These are phyloP conservation scores for Spongospora subterranea DNA, from an alignment of 208 protist genomes.

Conservation along the genomic window DNA sequence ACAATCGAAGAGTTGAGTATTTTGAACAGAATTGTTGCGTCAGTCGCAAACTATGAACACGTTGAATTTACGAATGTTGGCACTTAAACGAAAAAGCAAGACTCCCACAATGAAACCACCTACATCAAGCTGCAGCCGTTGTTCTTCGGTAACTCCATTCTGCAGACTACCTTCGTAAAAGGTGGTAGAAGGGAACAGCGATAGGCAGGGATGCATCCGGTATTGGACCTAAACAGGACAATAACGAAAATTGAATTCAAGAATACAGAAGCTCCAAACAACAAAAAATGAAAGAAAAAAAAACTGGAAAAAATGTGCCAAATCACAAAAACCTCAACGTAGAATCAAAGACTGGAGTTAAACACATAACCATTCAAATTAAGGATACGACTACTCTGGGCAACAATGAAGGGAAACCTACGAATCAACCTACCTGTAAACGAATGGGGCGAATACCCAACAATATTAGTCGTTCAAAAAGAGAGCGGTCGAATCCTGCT, in stretches of 20 bases:
- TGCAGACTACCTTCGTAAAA: constrained; percentile 97
- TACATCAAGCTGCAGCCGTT: constrained; percentile 70
- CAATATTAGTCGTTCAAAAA: constrained; percentile 93
- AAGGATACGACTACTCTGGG: neutral
- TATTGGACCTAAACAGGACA: constrained; percentile 92
- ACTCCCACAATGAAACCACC: no score
- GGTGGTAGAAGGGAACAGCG: constrained; percentile 89
- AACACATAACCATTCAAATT: neutral
- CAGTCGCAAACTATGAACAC: no score
- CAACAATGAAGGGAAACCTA: neutral
- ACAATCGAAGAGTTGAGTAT: no score
- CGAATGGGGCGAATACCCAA: constrained; percentile 85
- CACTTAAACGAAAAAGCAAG: constrained; percentile 35
- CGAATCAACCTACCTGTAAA: constrained; percentile 75
- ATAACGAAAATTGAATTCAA: no score
- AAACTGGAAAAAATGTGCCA: no score
- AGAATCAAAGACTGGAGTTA: no score
- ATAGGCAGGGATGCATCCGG: constrained; percentile 95
- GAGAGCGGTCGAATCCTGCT: constrained; percentile 85
- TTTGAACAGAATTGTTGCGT: no score
- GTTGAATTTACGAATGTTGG: neutral
- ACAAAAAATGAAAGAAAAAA: no score
- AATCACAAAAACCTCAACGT: no score
- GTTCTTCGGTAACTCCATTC: constrained; percentile 87
- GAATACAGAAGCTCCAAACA: no score